Evolutionary conservation across 164 flowering plant species (phyloP).

Genomic region (Stephania yunnanensis): DNA sequence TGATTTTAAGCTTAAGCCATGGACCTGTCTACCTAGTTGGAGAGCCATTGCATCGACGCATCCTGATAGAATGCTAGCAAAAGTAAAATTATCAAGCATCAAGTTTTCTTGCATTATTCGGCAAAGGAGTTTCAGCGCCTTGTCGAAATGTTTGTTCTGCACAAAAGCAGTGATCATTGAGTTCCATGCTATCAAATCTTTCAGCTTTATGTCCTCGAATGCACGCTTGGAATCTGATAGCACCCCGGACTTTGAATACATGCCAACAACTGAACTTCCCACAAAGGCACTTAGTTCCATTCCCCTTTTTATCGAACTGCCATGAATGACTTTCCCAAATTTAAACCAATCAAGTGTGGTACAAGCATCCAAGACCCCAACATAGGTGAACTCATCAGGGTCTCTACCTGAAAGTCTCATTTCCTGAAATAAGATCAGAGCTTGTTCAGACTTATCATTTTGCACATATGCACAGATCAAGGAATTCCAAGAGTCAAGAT

Average conservation of each 20-base stretch:
- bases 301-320: constrained; percentile 11
- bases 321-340: constrained; percentile 12
- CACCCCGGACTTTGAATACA: constrained; percentile 13
- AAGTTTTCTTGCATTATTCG: constrained; percentile 13
- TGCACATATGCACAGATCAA: constrained; percentile 11
- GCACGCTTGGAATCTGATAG: constrained; percentile 11
- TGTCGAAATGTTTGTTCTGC: constrained; percentile 4
- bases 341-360: not conserved
- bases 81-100: constrained; percentile 17
- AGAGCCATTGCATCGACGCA: constrained; percentile 13
- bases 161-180: constrained; percentile 12
- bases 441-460: constrained; percentile 16
- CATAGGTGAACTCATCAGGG: constrained; percentile 15
- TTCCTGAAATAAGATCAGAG: constrained; percentile 11
- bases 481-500: constrained; percentile 16
- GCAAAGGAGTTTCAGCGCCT: constrained; percentile 17
- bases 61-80: constrained; percentile 14
- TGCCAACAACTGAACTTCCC: constrained; percentile 15
- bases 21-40: constrained; percentile 18
- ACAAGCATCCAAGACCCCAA: constrained; percentile 12
- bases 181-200: constrained; percentile 19
- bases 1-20: constrained; percentile 15
- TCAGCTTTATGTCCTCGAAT: constrained; percentile 11
- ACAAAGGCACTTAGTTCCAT: constrained; percentile 9
- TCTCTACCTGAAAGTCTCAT: constrained; percentile 11